Evolutionary conservation across 1,139 yeast genomes (phyloP), one percentile per base, ranked within the genome.

Genomic region (Kurtzmaniella quercitrusa): DNA sequence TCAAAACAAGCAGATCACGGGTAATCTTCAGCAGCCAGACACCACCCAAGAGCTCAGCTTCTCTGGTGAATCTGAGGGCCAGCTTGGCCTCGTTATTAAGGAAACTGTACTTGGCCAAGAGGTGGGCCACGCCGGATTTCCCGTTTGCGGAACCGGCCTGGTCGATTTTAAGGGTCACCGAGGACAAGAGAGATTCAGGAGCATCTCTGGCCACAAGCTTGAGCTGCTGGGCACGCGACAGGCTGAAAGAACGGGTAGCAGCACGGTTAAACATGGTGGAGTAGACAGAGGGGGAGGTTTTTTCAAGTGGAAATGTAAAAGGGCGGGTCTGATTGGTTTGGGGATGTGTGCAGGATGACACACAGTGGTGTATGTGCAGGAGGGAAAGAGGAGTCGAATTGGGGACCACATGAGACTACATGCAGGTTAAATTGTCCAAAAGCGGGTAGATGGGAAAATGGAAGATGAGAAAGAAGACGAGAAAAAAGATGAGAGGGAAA

Each of bases 11-110:
- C 58, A 84, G 75, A 65, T 93, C 98, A 74, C 97, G 85, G 63
- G 89, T 81, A 55, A 89, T 84, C 46, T 66, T 59, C 41, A 95
- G 74, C 42, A 78, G 63, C 65, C 89, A 80, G 51, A 69, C 70
- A 61, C 96, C 98, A 53, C 98, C 98, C 57, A 93, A 77, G 54
- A 93, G 80, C 73, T 94, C 99, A 45, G 93, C 73, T 72, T 94
- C 98, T 70, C 98, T 86, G 59, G 91, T 86, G 60, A 91, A 77
- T 73, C 98, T 87, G 63, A 93, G 77, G 27, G 95, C 96, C 31
- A 96, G 85, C 68, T 90, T 89, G 57, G 81, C 66, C 52, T 77
- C 76, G 50, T 96, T 90, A 76, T 86, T 85, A 66, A 87, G 81
- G 75, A 85, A 93, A 59, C 85, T 85, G 68, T 81, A 90, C 68